Conservation (phyloP, 169 alveolate species). For the Plasmodium vivax region DNA sequence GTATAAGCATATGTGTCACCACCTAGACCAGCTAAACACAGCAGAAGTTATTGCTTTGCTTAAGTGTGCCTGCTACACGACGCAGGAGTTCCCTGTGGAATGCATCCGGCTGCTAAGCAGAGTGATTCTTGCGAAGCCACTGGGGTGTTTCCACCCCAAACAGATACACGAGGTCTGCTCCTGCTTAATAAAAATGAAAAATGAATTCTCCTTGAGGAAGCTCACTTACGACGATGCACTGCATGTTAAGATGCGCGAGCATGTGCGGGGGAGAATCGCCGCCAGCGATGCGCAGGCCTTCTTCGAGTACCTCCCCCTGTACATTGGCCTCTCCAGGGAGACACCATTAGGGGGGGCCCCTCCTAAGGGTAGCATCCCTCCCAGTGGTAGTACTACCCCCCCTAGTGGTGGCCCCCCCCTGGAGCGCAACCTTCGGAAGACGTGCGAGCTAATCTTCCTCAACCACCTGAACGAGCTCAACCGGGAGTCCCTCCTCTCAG, state of each 20-base stretch:
- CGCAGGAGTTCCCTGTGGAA: slow-evolving; percentile 16
- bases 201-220: slow-evolving; percentile 13
- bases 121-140: slow-evolving; percentile 1
- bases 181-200: slow-evolving; percentile 26
- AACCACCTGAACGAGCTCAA: slow-evolving; percentile 43
- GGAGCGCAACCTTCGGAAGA: background rate
- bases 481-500: background rate
- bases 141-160: background rate
- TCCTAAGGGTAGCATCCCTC: too few relatives aligned
- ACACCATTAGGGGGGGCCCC: background rate
- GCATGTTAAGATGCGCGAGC: background rate
- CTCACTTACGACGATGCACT: slow-evolving; percentile 18
- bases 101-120: background rate
- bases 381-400: background rate
- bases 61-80: slow-evolving; percentile 35
- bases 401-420: background rate
- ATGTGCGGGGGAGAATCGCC: background rate
- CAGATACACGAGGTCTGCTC: slow-evolving; percentile 34
- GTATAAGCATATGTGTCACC: slow-evolving; percentile 24
- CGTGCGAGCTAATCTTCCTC: slow-evolving; percentile 9
- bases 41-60: background rate
- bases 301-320: slow-evolving; percentile 14
- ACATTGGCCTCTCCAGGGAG: slow-evolving; percentile 1
- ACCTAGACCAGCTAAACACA: slow-evolving; percentile 2
- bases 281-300: background rate